A percentile compares a stretch with the other conserved stretches of the same genome.
These are phyloP conservation scores for Cutaneotrichosporon daszewskae DNA, from an alignment of 1,284 basidiomycete species.

Conservation along the genomic window DNA sequence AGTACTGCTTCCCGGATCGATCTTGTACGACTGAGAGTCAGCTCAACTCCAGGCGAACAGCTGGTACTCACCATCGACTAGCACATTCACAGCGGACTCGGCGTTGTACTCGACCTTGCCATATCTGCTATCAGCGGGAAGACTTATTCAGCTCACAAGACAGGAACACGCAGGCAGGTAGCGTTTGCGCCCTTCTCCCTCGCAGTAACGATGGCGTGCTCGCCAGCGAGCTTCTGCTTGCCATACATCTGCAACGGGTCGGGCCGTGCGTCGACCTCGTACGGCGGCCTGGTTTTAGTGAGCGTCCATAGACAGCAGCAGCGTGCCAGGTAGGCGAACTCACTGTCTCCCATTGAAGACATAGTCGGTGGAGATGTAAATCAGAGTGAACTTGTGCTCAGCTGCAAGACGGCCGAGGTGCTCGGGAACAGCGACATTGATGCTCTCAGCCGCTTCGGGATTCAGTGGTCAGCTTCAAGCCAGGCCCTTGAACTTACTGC, in stretches of 20 bases:
- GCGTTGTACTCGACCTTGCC: slow-evolving; percentile 46
- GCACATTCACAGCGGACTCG: slow-evolving; percentile 50
- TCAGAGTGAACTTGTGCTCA: slow-evolving; percentile 39
- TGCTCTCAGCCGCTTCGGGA: slow-evolving; percentile 47
- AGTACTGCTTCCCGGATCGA: slow-evolving; percentile 48
- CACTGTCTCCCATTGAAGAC: slow-evolving; percentile 44
- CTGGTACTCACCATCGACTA: slow-evolving; percentile 42
- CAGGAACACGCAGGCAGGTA: slow-evolving; percentile 48
- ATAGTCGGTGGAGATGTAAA: slow-evolving; percentile 52
- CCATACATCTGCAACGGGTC: slow-evolving; percentile 52
- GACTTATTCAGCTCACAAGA: slow-evolving; percentile 28
- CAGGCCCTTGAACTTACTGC: slow-evolving; percentile 21
- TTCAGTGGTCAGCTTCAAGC: slow-evolving; percentile 29
- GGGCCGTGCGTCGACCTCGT: slow-evolving; percentile 46
- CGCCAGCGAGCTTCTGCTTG: slow-evolving; percentile 42
- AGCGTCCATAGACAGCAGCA: background rate
- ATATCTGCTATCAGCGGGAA: slow-evolving; percentile 37
- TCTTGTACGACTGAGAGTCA: slow-evolving; percentile 41
- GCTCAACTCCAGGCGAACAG: background rate
- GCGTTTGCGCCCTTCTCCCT: slow-evolving; percentile 29
- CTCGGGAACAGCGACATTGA: slow-evolving; percentile 50
- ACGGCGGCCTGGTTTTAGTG: slow-evolving; percentile 46
- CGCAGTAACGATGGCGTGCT: slow-evolving; percentile 34
- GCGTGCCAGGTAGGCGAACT: slow-evolving; percentile 2
- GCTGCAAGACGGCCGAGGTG: slow-evolving; percentile 40